Base-by-base conservation (phyloP, 495 filamentous ascomycete genomes). In the Cercophora samala region DNA sequence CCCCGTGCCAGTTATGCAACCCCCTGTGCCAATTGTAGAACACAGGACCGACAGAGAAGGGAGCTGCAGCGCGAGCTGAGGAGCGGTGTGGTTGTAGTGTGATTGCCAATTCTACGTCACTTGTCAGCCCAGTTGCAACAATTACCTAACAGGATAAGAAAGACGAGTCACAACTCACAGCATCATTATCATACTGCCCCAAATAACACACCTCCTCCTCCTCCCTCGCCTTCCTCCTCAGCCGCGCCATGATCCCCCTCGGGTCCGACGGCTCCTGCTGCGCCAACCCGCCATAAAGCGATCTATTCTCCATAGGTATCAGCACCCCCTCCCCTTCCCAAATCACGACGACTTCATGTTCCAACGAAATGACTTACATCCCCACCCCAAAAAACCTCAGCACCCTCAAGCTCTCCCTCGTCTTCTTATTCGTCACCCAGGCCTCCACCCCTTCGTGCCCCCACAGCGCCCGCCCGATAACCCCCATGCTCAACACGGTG, bases 371-470 rank as follows among this genome's bases (percentile, higher is more conserved):
- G n/a, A 63, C 75, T 62, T 65, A 82, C 80, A 86, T 80, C 60
- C 83, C 79, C 4, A 89, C 76, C 0, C 84, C 87, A 64, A 88
- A 89, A 68, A 88, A 88, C 32, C 83, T 82, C 79, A 88, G 80
- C 62, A 87, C 55, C 22, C 77, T 77, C 62, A 89, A 69, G 61
- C 84, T 85, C 13, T 83, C 81, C 9, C 78, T 73, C 62, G 78
- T 81, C 19, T 83, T 88, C 76, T 88, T 89, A 72, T 89, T 89
- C 67, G 81, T 87, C 32, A 88, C 69, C 67, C 81, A 88, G 1
- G 87, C 87, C 25, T 81, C 73, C 3, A 82, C 82, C 68, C 88
- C 83, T 0, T 83, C 56, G 19, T 86, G 77, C 0, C 78, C 82
- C 63, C 85, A 82, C 72, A 84, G 77, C 24, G 83, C 83, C 37